These are phyloP conservation scores for Xanthoparmelia taractica DNA, from an alignment of 495 filamentous ascomycete species.

Conservation along the genomic window DNA sequence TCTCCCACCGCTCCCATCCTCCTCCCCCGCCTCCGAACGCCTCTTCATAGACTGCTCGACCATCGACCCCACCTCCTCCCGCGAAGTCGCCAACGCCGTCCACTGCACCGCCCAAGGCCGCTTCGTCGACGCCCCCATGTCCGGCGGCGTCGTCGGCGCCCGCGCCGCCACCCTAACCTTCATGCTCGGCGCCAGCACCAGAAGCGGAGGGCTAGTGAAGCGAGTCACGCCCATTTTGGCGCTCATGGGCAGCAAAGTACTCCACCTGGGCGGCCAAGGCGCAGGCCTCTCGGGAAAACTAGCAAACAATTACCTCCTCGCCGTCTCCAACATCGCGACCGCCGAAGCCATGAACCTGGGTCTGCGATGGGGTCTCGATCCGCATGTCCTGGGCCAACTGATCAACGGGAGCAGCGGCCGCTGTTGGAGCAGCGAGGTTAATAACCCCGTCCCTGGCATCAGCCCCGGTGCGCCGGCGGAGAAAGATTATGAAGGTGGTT, in stretches of 20 bases:
- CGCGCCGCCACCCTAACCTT: slow-evolving; percentile 63
- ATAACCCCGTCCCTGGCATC: slow-evolving; percentile 74
- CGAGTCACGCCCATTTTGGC: slow-evolving; percentile 52
- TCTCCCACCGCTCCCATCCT: slow-evolving; percentile 12
- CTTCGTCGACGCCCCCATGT: slow-evolving; percentile 70
- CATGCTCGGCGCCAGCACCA: slow-evolving; percentile 59
- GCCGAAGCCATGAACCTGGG: slow-evolving; percentile 83
- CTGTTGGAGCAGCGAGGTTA: slow-evolving; percentile 76
- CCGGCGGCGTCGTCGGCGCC: slow-evolving; percentile 64
- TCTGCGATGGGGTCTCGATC: slow-evolving; percentile 64
- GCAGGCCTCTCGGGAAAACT: slow-evolving; percentile 69
- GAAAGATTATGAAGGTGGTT: slow-evolving; percentile 63
- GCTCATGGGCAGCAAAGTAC: slow-evolving; percentile 62
- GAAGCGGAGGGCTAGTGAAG: slow-evolving; percentile 38
- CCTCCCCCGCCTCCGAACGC: slow-evolving; percentile 30
- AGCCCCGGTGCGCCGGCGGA: slow-evolving; percentile 55
- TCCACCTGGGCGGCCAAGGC: slow-evolving; percentile 67
- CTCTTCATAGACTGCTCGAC: slow-evolving; percentile 74
- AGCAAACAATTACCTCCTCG: slow-evolving; percentile 78
- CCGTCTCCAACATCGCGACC: slow-evolving; percentile 75
- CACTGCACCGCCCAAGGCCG: slow-evolving; percentile 35
- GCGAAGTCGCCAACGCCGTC: slow-evolving; percentile 49
- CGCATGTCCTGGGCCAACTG: slow-evolving; percentile 57
- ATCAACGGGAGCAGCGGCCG: slow-evolving; percentile 71
- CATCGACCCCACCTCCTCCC: slow-evolving; percentile 71